Evolutionary conservation across 441 rosid species (phyloP).

Genomic region (Sinapis alba): DNA sequence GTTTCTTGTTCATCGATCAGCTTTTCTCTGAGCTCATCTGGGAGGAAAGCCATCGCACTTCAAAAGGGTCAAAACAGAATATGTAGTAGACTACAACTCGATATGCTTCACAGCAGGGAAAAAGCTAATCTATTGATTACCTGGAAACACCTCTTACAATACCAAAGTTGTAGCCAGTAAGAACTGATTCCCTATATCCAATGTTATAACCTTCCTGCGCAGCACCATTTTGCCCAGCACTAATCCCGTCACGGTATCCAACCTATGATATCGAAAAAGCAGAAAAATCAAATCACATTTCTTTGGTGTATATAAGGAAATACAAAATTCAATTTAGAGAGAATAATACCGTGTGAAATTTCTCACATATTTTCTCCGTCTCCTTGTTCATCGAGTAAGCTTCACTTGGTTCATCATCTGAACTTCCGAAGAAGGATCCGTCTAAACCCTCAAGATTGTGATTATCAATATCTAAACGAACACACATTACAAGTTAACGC

Average conservation of each 20-base stretch:
- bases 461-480: neutral
- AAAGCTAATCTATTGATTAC: conserved; percentile 36
- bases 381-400: conserved; percentile 49
- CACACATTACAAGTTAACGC: neutral
- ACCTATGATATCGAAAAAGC: conserved; percentile 42
- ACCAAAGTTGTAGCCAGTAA: conserved; percentile 70
- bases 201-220: conserved; percentile 81
- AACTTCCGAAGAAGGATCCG: conserved; percentile 38
- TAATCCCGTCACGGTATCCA: conserved; percentile 87
- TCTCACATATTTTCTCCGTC: conserved; percentile 46
- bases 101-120: neutral
- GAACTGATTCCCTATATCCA: conserved; percentile 73
- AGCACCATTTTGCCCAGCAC: conserved; percentile 69
- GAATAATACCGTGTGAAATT: conserved; percentile 59
- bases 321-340: neutral
- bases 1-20: conserved; percentile 54
- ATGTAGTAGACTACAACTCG: neutral
- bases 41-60: conserved; percentile 70
- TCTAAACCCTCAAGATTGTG: conserved; percentile 36
- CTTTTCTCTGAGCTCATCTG: conserved; percentile 53
- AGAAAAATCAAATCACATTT: neutral
- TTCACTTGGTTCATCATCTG: conserved; percentile 48
- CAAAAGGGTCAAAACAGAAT: conserved; percentile 5
- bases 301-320: neutral
- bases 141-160: conserved; percentile 74